Conservation (phyloP, 139 green algal species). For the Haematococcus sp. region DNA sequence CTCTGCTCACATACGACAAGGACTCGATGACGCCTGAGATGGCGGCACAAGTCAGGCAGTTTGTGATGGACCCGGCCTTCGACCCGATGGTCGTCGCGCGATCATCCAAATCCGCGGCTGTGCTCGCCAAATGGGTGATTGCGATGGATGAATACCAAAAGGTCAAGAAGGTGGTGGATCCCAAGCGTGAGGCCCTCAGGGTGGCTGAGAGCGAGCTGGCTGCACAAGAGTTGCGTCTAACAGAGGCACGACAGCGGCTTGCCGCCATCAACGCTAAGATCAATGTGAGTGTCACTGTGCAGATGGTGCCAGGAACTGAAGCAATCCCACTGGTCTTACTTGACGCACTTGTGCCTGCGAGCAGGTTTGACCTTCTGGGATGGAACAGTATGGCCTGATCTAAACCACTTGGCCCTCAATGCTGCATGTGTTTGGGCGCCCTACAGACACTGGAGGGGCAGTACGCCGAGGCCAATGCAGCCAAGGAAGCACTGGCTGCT, state of each 20-base stretch:
- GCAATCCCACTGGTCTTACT: not conserved
- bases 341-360: slow-evolving; percentile 5
- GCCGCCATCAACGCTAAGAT: slow-evolving; percentile 20
- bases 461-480: not conserved
- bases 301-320: not conserved
- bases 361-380: not conserved
- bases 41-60: slow-evolving; percentile 29
- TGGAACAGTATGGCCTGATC: not conserved
- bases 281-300: not conserved
- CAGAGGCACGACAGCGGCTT: slow-evolving; percentile 11
- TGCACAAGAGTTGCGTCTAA: slow-evolving; percentile 32
- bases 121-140: slow-evolving; percentile 36
- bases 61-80: slow-evolving; percentile 30
- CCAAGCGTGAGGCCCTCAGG: slow-evolving; percentile 40
- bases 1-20: slow-evolving; percentile 58
- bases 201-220: slow-evolving; percentile 37
- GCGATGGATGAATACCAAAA: slow-evolving; percentile 38
- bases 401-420: not conserved
- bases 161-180: slow-evolving; percentile 49
- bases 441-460: not conserved
- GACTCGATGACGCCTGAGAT: slow-evolving; percentile 51
- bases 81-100: slow-evolving; percentile 26
- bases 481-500: slow-evolving; percentile 23
- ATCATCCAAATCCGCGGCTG: slow-evolving; percentile 18
- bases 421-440: not conserved